These are phyloP conservation scores for Posidonia australis DNA, from an alignment of 106 monocot species.

Conservation along the genomic window DNA sequence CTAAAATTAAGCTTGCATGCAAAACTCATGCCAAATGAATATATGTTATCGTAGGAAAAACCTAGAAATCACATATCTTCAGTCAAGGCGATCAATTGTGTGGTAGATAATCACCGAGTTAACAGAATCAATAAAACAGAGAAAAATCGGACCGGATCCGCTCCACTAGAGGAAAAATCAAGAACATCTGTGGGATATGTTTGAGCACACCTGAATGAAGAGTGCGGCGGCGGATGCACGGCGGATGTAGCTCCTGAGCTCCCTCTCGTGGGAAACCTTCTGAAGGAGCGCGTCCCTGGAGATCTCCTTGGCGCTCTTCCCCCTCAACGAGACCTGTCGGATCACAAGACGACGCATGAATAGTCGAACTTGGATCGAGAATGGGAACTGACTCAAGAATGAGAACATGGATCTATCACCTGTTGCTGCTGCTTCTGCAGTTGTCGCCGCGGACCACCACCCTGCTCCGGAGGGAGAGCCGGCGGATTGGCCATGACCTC, in stretches of 20 bases:
- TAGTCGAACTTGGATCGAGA: neutral
- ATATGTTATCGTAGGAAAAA: no score
- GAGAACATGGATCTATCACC: neutral
- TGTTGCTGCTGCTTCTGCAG: neutral
- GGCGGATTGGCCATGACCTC: no score
- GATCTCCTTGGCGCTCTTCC: conserved; percentile 73
- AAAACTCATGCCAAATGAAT: no score
- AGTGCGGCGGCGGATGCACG: conserved; percentile 64
- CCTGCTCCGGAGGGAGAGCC: neutral
- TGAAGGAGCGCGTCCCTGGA: conserved; percentile 76
- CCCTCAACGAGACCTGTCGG: conserved; percentile 66
- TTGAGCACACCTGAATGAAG: conserved; percentile 54
- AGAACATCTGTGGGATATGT: no score
- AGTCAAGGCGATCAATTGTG: no score
- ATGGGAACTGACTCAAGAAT: neutral
- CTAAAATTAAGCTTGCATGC: no score
- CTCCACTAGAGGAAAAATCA: no score
- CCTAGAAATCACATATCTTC: no score
- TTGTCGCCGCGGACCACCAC: neutral
- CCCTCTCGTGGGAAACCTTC: conserved; percentile 67
- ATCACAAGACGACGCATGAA: no score
- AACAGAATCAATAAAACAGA: no score
- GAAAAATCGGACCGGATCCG: neutral
- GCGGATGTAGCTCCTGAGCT: conserved; percentile 58
- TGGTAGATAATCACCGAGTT: no score